phyloP scores from a whole-genome alignment of 2,329 filamentous ascomycete genomes.

The Malbranchea cinnamomea region DNA sequence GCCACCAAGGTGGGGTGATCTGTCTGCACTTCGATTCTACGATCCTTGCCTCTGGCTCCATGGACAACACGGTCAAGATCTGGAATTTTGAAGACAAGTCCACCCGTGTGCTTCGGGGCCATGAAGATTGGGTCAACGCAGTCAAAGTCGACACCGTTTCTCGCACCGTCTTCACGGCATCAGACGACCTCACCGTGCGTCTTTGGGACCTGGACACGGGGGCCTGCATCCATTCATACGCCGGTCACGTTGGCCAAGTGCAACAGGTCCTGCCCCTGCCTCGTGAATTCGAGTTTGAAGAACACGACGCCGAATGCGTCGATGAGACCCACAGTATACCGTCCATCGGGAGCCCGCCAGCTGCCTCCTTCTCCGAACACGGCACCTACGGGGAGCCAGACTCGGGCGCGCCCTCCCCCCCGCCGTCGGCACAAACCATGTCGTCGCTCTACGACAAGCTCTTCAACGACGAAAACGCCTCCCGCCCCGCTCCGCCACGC shows the following conservation, averaged over 20 bases:
- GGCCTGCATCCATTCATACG: constrained; percentile 59
- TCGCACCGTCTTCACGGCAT: constrained; percentile 79
- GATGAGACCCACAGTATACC: too few species aligned
- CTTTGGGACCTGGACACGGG: constrained; percentile 86
- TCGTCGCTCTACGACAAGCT: constrained; percentile 20
- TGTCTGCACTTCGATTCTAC: constrained; percentile 75
- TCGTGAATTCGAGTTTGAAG: constrained; percentile 77
- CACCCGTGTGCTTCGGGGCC: constrained; percentile 65
- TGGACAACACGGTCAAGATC: constrained; percentile 79
- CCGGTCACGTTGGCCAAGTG: constrained; percentile 87
- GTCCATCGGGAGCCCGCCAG: too few species aligned
- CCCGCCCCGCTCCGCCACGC: constrained; percentile 61
- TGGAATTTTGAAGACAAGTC: constrained; percentile 83
- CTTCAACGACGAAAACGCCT: too few species aligned
- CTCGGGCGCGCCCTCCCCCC: too few species aligned
- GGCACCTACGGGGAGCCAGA: too few species aligned
- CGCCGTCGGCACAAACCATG: too few species aligned
- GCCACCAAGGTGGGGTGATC: constrained; percentile 71
- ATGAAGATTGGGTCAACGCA: constrained; percentile 93
- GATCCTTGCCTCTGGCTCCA: constrained; percentile 73
- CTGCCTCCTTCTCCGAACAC: too few species aligned
- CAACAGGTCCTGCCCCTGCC: constrained; percentile 94
- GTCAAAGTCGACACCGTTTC: constrained; percentile 72
- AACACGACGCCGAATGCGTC: too few species aligned
- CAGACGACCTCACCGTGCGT: constrained; percentile 80